Conservation (phyloP, 176 grass and related monocot genomes). For the Ensete glaucum region DNA sequence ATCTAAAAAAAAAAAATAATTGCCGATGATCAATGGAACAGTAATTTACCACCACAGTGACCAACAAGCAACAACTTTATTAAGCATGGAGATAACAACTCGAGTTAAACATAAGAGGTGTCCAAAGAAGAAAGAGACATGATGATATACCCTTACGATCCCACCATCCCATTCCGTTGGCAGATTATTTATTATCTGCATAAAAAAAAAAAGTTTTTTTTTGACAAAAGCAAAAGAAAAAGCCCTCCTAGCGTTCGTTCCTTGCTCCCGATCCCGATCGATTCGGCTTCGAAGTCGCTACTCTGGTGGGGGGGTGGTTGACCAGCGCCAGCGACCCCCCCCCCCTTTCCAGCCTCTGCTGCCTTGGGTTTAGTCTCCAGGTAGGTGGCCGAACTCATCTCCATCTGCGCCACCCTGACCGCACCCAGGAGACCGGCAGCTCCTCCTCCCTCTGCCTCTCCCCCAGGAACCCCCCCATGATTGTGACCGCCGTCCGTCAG, state of each 20-base stretch:
- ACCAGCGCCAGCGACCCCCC: constrained; percentile 44
- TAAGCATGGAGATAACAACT: neutral
- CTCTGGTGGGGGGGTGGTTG: constrained; percentile 41
- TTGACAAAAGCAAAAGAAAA: too few species aligned
- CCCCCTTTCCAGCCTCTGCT: constrained; percentile 28
- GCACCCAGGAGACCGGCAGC: constrained; percentile 74
- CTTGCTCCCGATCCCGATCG: constrained; percentile 16
- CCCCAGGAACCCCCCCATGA: constrained; percentile 87
- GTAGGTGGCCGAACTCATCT: constrained; percentile 69
- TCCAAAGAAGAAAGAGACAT: neutral
- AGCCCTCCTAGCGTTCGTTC: too few species aligned
- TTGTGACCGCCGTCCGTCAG: constrained; percentile 67
- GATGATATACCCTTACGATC: neutral
- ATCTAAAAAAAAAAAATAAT: neutral
- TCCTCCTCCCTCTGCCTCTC: constrained; percentile 82
- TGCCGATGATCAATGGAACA: neutral
- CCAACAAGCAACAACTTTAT: neutral
- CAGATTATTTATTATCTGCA: neutral
- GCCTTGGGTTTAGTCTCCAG: constrained; percentile 25
- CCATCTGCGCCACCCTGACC: constrained; percentile 79
- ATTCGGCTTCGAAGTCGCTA: neutral
- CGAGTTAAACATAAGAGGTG: neutral
- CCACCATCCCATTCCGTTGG: neutral
- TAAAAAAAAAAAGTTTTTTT: too few species aligned
- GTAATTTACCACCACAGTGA: neutral